Evolutionary conservation across 768 basidiomycete species (phyloP).

Genomic region (Tephrocybe sp.): DNA sequence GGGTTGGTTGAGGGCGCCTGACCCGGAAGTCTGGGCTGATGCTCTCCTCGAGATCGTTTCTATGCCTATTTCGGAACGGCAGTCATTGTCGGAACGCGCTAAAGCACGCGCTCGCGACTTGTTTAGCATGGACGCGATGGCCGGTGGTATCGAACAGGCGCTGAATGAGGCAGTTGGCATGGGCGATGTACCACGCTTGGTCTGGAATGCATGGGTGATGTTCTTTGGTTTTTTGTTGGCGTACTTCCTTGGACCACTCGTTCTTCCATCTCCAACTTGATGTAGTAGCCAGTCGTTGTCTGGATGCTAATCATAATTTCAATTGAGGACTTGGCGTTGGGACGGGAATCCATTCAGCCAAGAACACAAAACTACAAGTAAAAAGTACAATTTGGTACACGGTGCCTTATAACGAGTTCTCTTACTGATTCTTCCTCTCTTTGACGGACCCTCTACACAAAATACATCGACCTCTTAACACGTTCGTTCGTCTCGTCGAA

Average conservation of each 20-base stretch:
- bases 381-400: too few relatives aligned
- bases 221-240: slow-evolving; percentile 30
- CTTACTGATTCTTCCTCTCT: too few relatives aligned
- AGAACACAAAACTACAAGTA: too few relatives aligned
- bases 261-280: slow-evolving; percentile 8
- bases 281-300: neutral
- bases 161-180: slow-evolving; percentile 53
- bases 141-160: slow-evolving; percentile 51
- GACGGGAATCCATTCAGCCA: too few relatives aligned
- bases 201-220: slow-evolving; percentile 23
- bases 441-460: too few relatives aligned
- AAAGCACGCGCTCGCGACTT: slow-evolving; percentile 55
- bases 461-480: too few relatives aligned
- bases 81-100: slow-evolving; percentile 51
- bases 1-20: slow-evolving; percentile 72
- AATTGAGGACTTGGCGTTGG: too few relatives aligned
- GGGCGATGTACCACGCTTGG: slow-evolving; percentile 33
- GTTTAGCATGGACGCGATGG: slow-evolving; percentile 82
- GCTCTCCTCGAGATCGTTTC: slow-evolving; percentile 59
- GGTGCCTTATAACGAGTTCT: too few relatives aligned
- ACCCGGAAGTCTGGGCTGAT: slow-evolving; percentile 65
- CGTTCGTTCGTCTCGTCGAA: too few relatives aligned
- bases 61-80: slow-evolving; percentile 39
- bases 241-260: slow-evolving; percentile 23
- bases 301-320: too few relatives aligned